A percentile compares a stretch with the other conserved stretches of the same genome.
phyloP scores from a whole-genome alignment of 2,329 filamentous ascomycete genomes.

The Phialophora chinensis region DNA sequence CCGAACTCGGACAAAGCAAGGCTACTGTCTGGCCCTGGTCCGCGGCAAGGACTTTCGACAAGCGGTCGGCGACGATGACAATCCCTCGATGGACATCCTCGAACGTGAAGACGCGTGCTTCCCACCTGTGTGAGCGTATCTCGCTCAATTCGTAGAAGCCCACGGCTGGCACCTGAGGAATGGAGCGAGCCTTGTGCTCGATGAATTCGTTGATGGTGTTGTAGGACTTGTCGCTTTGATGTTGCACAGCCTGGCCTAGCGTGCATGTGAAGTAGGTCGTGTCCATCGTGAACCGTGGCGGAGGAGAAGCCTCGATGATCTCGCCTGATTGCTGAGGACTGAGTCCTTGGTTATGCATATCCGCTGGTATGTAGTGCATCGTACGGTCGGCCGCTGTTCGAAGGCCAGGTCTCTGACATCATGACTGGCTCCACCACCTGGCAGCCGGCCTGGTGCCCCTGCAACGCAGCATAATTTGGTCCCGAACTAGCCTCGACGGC shows the following conservation, averaged over 20 bases:
- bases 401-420: conserved; percentile 3
- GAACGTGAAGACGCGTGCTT: conserved; percentile 27
- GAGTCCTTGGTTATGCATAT: not conserved
- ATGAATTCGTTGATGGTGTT: conserved; percentile 59
- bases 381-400: not conserved
- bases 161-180: conserved; percentile 54
- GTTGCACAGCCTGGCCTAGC: conserved; percentile 59
- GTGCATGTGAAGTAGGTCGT: conserved; percentile 67
- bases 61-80: conserved; percentile 27
- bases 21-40: conserved; percentile 51
- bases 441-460: not conserved
- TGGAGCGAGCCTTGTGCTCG: conserved; percentile 52
- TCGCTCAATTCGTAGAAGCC: conserved; percentile 49
- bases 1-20: conserved; percentile 62
- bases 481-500: not conserved
- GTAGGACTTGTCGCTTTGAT: conserved; percentile 45
- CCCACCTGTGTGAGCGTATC: conserved; percentile 7
- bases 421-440: not conserved
- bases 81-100: conserved; percentile 18
- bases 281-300: conserved; percentile 7
- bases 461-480: not conserved
- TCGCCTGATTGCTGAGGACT: not conserved
- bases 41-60: conserved; percentile 24
- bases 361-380: not conserved
- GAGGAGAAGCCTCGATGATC: not conserved